Percentiles rank a stretch among this genome's conserved stretches.
These are phyloP conservation scores for Hirschioporus abietinus DNA, from an alignment of 768 basidiomycete genomes.

Conservation along the genomic window DNA sequence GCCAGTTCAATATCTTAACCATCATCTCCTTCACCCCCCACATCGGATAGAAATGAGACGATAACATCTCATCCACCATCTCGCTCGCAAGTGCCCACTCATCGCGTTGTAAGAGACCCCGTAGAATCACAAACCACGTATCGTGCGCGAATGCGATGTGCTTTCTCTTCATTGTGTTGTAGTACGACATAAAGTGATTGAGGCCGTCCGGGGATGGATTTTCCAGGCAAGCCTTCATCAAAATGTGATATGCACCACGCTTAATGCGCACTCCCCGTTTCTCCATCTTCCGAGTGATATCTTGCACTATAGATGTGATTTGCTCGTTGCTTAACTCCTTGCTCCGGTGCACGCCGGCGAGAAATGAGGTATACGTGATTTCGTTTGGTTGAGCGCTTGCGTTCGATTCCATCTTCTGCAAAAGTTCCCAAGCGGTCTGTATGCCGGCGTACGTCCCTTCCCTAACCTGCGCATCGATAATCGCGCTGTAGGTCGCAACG, in stretches of 20 bases:
- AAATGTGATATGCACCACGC: slow-evolving; percentile 68
- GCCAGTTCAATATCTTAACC: slow-evolving; percentile 38
- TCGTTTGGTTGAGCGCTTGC: slow-evolving; percentile 54
- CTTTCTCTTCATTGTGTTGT: slow-evolving; percentile 52
- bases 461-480: slow-evolving; percentile 71
- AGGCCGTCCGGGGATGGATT: slow-evolving; percentile 45
- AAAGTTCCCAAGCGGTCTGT: slow-evolving; percentile 58
- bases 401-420: slow-evolving; percentile 69
- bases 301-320: slow-evolving; percentile 40
- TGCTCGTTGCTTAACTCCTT: slow-evolving; percentile 40
- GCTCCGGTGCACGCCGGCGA: slow-evolving; percentile 66
- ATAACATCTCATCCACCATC: slow-evolving; percentile 56
- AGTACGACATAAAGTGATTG: slow-evolving; percentile 50
- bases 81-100: slow-evolving; percentile 59
- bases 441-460: slow-evolving; percentile 50
- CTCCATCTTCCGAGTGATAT: slow-evolving; percentile 57
- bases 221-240: slow-evolving; percentile 63
- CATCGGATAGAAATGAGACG: slow-evolving; percentile 38
- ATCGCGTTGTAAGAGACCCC: slow-evolving; percentile 50
- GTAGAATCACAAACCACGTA: slow-evolving; percentile 76
- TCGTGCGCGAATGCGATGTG: slow-evolving; percentile 47
- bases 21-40: slow-evolving; percentile 45
- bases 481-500: slow-evolving; percentile 69
- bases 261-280: slow-evolving; percentile 47
- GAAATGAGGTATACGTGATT: slow-evolving; percentile 78